Conservation (phyloP, 768 basidiomycete genomes). For the Boletus vinaceobasis region DNA sequence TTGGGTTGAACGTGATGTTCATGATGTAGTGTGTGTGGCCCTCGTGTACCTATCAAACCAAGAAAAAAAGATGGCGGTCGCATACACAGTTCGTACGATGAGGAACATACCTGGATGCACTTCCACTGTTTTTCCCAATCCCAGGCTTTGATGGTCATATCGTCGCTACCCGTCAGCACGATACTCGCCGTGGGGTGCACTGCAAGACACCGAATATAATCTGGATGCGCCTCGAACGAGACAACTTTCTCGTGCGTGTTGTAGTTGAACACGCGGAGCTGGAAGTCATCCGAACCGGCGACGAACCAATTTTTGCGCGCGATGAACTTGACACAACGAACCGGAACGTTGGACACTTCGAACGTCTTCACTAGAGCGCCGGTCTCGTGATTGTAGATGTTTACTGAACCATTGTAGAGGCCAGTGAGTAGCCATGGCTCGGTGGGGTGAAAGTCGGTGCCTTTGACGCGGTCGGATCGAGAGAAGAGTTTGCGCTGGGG, state of each 20-base stretch:
- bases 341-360: conserved; percentile 95
- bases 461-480: conserved; percentile 95
- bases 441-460: conserved; percentile 94
- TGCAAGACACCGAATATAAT: conserved; percentile 95
- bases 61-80: background rate
- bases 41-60: conserved; percentile 69
- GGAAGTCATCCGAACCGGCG: conserved; percentile 84
- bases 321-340: conserved; percentile 94
- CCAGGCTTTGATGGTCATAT: conserved; percentile 99
- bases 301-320: conserved; percentile 98
- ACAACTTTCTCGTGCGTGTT: conserved; percentile 97
- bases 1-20: conserved; percentile 96
- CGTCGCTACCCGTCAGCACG: conserved; percentile 93
- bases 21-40: conserved; percentile 99
- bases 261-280: conserved; percentile 96
- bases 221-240: conserved; percentile 95
- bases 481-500: conserved; percentile 84
- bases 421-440: conserved; percentile 93
- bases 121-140: conserved; percentile 99
- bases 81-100: conserved; percentile 1
- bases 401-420: conserved; percentile 96
- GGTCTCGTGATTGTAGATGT: conserved; percentile 96
- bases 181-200: conserved; percentile 93
- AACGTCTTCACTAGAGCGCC: conserved; percentile 93
- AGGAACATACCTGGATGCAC: conserved; percentile 75